Conservation (phyloP, 768 basidiomycete species). For the Panellus pusillus region DNA sequence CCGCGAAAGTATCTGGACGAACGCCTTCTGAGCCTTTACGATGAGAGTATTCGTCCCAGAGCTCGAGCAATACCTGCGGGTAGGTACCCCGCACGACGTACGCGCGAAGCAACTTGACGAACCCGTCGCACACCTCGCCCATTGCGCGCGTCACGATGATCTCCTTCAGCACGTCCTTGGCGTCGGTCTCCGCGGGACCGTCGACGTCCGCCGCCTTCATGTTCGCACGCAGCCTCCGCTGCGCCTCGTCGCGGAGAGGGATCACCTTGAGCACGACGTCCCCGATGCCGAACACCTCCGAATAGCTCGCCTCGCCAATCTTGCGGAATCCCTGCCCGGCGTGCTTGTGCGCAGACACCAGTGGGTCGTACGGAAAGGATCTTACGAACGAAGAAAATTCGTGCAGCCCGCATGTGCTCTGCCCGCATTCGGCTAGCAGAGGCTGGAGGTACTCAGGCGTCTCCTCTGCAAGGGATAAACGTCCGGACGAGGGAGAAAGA, state of each 20-base stretch:
- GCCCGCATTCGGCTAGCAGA: constrained; percentile 70
- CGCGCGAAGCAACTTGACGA: constrained; percentile 77
- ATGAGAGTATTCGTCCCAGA: constrained; percentile 86
- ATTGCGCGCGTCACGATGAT: constrained; percentile 74
- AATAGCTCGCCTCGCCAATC: constrained; percentile 95
- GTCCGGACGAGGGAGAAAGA: constrained; percentile 26
- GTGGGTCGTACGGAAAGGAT: constrained; percentile 72
- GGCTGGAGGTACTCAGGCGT: constrained; percentile 58
- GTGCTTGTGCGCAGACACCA: constrained; percentile 38
- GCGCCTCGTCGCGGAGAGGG: constrained; percentile 62
- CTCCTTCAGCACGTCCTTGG: constrained; percentile 77
- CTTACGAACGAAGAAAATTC: constrained; percentile 85
- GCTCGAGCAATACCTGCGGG: constrained; percentile 69
- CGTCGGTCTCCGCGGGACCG: constrained; percentile 68
- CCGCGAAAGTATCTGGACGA: constrained; percentile 82
- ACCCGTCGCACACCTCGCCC: constrained; percentile 75
- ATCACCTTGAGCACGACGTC: constrained; percentile 90
- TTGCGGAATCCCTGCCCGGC: constrained; percentile 59
- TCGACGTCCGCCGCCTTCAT: constrained; percentile 40
- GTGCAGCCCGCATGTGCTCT: constrained; percentile 57
- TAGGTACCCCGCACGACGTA: constrained; percentile 88
- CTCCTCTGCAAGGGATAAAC: constrained; percentile 25
- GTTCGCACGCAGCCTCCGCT: constrained; percentile 13
- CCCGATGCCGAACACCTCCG: constrained; percentile 91
- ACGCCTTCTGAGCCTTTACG: constrained; percentile 80